phyloP scores from a whole-genome alignment of 345 rosid species.

The Citrus medica region DNA sequence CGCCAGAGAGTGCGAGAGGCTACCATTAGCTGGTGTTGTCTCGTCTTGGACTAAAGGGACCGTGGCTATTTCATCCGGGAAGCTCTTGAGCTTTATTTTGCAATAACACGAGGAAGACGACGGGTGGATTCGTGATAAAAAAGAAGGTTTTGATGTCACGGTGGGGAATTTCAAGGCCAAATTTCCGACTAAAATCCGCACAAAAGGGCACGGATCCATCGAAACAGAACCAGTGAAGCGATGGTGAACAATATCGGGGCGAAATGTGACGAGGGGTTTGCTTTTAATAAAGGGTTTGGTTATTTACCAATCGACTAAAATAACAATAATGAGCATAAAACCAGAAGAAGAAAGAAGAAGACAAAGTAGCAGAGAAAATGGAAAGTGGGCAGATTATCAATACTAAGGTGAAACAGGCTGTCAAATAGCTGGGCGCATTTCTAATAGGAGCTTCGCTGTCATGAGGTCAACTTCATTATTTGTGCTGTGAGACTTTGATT shows the following conservation, averaged over 20 bases:
- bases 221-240: too few species aligned
- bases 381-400: background rate
- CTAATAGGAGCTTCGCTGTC: background rate
- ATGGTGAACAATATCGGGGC: background rate
- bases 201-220: conserved; percentile 98
- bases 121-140: conserved; percentile 20
- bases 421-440: conserved; percentile 45
- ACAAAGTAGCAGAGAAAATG: background rate
- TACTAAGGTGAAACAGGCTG: conserved; percentile 50
- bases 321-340: background rate
- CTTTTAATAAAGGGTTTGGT: background rate
- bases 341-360: background rate
- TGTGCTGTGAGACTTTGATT: background rate
- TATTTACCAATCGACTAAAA: background rate
- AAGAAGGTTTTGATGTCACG: conserved; percentile 26
- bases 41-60: conserved; percentile 30
- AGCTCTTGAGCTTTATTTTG: conserved; percentile 56
- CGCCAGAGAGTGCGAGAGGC: conserved; percentile 38
- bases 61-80: conserved; percentile 42
- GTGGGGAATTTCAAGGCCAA: conserved; percentile 61
- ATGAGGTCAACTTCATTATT: background rate
- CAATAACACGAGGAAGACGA: conserved; percentile 43
- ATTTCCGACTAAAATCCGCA: conserved; percentile 75
- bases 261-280: background rate
- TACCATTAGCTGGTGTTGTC: conserved; percentile 13